phyloP scores from a whole-genome alignment of 768 basidiomycete species.

The Leccinum disarticulatum region DNA sequence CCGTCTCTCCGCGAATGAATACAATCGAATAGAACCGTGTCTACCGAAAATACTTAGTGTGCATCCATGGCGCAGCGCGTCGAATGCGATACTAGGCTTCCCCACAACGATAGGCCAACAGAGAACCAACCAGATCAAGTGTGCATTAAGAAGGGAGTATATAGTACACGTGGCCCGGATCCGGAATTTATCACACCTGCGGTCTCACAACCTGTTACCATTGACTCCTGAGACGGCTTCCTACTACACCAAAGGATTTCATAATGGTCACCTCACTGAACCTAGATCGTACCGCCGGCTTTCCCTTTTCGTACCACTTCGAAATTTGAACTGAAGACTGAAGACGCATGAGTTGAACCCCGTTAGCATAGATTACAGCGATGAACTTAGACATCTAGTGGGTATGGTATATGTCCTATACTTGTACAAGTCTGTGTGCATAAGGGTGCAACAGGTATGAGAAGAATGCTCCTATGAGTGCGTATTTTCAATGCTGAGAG shows the following conservation, averaged over 20 bases:
- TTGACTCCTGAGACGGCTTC: too few relatives aligned
- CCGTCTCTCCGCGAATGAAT: neutral
- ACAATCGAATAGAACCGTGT: neutral
- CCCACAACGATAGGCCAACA: neutral
- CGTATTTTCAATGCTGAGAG: neutral
- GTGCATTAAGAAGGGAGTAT: too few relatives aligned
- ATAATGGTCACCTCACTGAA: too few relatives aligned
- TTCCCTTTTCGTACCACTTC: neutral
- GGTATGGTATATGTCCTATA: slow-evolving; percentile 7
- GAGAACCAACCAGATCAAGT: too few relatives aligned
- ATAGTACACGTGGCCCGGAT: neutral
- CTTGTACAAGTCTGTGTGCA: neutral
- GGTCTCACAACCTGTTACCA: neutral
- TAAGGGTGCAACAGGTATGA: neutral
- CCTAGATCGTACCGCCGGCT: neutral
- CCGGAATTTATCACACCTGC: neutral
- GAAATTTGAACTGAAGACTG: neutral
- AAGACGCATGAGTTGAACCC: neutral
- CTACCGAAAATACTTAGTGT: neutral
- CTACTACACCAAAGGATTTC: too few relatives aligned
- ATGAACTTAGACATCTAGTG: neutral
- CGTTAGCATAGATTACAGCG: neutral
- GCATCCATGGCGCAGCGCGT: neutral
- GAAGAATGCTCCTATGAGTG: neutral
- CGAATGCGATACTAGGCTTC: neutral